phyloP scores from a whole-genome alignment of 495 filamentous ascomycete species.

The Trichoderma virens region DNA sequence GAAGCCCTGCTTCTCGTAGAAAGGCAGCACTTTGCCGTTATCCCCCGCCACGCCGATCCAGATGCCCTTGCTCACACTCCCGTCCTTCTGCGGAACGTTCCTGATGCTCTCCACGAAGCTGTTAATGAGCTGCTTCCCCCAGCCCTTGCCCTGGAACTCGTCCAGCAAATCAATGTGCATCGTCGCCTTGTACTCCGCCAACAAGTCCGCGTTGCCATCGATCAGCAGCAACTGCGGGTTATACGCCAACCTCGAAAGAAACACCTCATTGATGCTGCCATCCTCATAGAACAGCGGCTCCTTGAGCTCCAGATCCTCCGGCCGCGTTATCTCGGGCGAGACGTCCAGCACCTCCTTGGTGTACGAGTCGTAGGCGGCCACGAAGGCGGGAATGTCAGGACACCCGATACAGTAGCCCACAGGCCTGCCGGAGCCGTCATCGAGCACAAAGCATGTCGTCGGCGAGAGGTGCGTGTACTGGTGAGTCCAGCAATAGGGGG shows the following conservation, averaged over 20 bases:
- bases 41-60: conserved; percentile 31
- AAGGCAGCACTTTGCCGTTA: conserved; percentile 34
- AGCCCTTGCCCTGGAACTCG: conserved; percentile 27
- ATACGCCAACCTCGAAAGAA: conserved; percentile 29
- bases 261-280: conserved; percentile 19
- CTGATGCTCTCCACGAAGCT: conserved; percentile 22
- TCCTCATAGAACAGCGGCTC: conserved; percentile 17
- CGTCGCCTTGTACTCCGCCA: conserved; percentile 24
- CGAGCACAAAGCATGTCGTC: conserved; percentile 29
- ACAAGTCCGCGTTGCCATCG: conserved; percentile 23
- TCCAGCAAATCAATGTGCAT: conserved; percentile 37
- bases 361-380: conserved; percentile 23
- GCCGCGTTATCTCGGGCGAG: conserved; percentile 16
- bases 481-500: conserved; percentile 39
- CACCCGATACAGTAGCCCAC: conserved; percentile 36
- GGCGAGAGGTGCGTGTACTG: conserved; percentile 34
- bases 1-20: conserved; percentile 36
- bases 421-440: conserved; percentile 28
- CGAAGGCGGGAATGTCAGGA: conserved; percentile 28
- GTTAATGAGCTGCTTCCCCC: conserved; percentile 30
- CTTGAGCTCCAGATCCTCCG: conserved; percentile 16
- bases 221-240: conserved; percentile 25
- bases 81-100: conserved; percentile 12
- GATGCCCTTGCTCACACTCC: conserved; percentile 23
- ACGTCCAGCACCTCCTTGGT: conserved; percentile 20